Evolutionary conservation across 768 basidiomycete species (phyloP), one percentile per base, ranked within the genome.

Genomic region (Suillus alpinus): DNA sequence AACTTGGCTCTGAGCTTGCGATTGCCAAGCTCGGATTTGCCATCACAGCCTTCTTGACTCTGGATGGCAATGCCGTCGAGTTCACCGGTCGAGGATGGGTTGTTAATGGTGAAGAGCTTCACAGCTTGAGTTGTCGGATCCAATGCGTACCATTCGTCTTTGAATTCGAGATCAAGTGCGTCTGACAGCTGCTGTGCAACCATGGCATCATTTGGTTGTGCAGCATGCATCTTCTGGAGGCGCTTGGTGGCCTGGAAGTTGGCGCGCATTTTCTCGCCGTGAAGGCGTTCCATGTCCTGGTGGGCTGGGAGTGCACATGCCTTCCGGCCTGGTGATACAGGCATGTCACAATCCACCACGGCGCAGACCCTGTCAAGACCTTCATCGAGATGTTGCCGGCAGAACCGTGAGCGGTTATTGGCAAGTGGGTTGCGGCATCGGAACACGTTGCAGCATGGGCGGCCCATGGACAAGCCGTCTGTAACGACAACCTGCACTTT

Each of bases 181-280:
- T 41, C 40, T 41, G 40, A 41, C 40, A 41, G 40, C 18, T 41
- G 16, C 31, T 39, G 31, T 41, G 39, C 41, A 6, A 41, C 57
- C n/a, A 23, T 50, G 29, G 41, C 37, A 46, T 47, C 59, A 41
- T 34, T 36, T 2, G 62, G 51, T 26, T 65, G 64, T 4, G 60
- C 62, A 7, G 63, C 58, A 16, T 66, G 49, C 16, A 55, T 47
- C 34, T 60, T 58, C 20, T 68, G 56, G n/a, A 71, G 64, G 36
- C 64, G 65, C 31, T 62, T 59, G 37, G 72, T 69, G 4, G 76
- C 67, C 40, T 71, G 69, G 56, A 77, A 76, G 29, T 41, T 31
- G 41, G 57, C 8, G 5, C 8, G 18, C 40, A 41, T 41, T n/a
- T 18, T 40, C 57, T 57, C 6, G 14, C 41, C 41, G 6, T 32